Percentiles rank a stretch among this genome's conserved stretches.
phyloP scores from a whole-genome alignment of 345 rosid species.

The Citrus unshiu region DNA sequence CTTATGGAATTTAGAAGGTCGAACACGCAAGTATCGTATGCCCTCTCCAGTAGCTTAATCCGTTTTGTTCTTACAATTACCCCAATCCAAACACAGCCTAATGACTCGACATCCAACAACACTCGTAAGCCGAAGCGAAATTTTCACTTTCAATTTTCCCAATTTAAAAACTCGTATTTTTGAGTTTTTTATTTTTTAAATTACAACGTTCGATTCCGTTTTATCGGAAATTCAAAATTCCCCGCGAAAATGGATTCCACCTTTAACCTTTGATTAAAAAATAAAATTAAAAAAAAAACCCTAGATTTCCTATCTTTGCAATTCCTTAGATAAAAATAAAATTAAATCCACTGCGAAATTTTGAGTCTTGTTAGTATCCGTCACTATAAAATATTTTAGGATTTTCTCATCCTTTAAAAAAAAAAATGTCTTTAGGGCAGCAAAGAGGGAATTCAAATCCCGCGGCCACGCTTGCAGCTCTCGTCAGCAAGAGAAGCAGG shows the following conservation, averaged over 20 bases:
- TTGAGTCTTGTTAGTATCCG: neutral
- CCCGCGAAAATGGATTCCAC: constrained; percentile 30
- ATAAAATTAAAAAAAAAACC: neutral
- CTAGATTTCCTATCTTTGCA: neutral
- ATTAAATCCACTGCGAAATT: neutral
- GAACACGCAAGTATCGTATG: neutral
- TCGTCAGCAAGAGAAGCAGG: constrained; percentile 53
- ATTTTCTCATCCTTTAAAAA: neutral
- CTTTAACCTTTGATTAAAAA: constrained; percentile 4
- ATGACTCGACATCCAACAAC: neutral
- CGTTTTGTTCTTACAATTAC: neutral
- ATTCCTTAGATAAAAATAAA: neutral
- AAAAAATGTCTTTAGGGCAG: constrained; percentile 26
- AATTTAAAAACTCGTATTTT: too few relatives aligned
- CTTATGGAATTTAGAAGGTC: neutral
- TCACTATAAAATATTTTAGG: neutral
- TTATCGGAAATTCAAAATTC: constrained; percentile 25
- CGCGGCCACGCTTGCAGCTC: constrained; percentile 38
- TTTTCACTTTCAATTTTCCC: neutral
- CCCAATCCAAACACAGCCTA: neutral
- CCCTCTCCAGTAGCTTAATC: neutral
- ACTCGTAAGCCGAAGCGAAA: neutral
- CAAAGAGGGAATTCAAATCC: constrained; percentile 32
- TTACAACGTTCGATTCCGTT: neutral
- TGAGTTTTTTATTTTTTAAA: neutral